Conservation (phyloP, 2,329 filamentous ascomycete genomes). For the Colletotrichum neosansevieriae region DNA sequence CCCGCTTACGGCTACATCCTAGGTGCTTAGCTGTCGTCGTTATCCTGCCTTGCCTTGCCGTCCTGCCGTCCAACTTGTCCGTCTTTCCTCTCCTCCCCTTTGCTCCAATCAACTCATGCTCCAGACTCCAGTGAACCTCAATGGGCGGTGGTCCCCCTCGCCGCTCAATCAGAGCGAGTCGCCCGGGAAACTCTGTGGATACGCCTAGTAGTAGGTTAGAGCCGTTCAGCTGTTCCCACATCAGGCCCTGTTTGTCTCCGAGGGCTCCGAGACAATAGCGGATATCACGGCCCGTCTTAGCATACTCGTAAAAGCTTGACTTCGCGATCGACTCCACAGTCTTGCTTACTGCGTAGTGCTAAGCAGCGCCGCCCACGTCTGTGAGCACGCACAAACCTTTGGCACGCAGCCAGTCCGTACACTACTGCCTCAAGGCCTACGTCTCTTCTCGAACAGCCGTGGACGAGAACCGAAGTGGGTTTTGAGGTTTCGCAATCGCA, state of each 20-base stretch:
- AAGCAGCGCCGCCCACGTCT: no score
- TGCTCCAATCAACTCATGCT: not conserved
- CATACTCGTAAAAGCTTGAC: slow-evolving; percentile 40
- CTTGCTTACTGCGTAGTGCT: not conserved
- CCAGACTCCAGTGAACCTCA: not conserved
- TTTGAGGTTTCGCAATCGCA: slow-evolving; percentile 25
- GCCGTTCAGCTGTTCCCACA: slow-evolving; percentile 1
- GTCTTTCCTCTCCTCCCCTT: not conserved
- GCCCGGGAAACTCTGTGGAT: slow-evolving; percentile 12
- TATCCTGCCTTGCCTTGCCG: slow-evolving; percentile 1
- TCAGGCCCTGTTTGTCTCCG: slow-evolving; percentile 21
- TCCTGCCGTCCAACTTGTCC: slow-evolving; percentile 10
- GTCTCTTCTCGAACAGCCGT: slow-evolving; percentile 15
- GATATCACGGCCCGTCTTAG: slow-evolving; percentile 29
- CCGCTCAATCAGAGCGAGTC: slow-evolving; percentile 14
- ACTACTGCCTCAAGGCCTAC: not conserved
- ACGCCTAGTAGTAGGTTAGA: not conserved
- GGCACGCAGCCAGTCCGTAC: not conserved
- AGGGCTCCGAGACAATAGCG: slow-evolving; percentile 31
- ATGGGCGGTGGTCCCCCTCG: not conserved
- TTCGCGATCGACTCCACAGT: slow-evolving; percentile 20
- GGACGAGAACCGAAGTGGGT: slow-evolving; percentile 11
- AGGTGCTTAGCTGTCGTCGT: not conserved
- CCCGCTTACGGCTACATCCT: slow-evolving; percentile 1
- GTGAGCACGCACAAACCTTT: not conserved